Percentiles rank a stretch among this genome's conserved stretches.
phyloP scores from a whole-genome alignment of 192 early-diverging fungal genomes.

The Coemansia sp. region DNA sequence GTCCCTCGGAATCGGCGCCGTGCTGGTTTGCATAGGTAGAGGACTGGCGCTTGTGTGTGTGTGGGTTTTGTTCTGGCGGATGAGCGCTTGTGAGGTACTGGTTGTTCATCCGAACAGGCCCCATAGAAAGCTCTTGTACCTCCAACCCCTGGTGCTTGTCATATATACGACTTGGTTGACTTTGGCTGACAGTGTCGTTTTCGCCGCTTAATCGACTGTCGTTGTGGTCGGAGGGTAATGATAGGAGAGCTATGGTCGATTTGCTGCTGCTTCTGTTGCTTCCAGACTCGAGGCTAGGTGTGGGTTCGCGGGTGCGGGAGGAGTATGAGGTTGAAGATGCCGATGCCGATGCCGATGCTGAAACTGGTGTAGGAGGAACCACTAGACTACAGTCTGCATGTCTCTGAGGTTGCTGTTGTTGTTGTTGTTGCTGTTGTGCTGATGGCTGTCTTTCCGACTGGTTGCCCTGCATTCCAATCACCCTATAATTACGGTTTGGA shows the following conservation, averaged over 20 bases:
- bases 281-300: slow-evolving; percentile 18
- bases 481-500: slow-evolving; percentile 46
- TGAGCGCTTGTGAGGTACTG: neutral
- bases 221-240: neutral
- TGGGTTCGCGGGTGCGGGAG: slow-evolving; percentile 18
- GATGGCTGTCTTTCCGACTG: neutral
- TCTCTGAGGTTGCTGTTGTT: slow-evolving; percentile 2
- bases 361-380: slow-evolving; percentile 48
- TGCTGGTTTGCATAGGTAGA: slow-evolving; percentile 16
- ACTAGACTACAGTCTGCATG: slow-evolving; percentile 17
- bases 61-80: neutral
- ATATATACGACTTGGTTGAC: slow-evolving; percentile 21
- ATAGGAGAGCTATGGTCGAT: slow-evolving; percentile 21
- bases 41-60: slow-evolving; percentile 17
- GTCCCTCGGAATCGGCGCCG: slow-evolving; percentile 32
- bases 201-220: slow-evolving; percentile 9
- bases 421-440: slow-evolving; percentile 11
- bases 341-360: slow-evolving; percentile 35
- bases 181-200: slow-evolving; percentile 1
- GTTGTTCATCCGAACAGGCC: slow-evolving; percentile 15
- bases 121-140: slow-evolving; percentile 42
- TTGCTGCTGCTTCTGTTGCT: slow-evolving; percentile 42
- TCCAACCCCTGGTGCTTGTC: slow-evolving; percentile 35
- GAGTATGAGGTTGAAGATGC: slow-evolving; percentile 38
- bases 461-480: slow-evolving; percentile 33